Evolutionary conservation across 768 basidiomycete genomes (phyloP).

Genomic region (Amanita muscaria): DNA sequence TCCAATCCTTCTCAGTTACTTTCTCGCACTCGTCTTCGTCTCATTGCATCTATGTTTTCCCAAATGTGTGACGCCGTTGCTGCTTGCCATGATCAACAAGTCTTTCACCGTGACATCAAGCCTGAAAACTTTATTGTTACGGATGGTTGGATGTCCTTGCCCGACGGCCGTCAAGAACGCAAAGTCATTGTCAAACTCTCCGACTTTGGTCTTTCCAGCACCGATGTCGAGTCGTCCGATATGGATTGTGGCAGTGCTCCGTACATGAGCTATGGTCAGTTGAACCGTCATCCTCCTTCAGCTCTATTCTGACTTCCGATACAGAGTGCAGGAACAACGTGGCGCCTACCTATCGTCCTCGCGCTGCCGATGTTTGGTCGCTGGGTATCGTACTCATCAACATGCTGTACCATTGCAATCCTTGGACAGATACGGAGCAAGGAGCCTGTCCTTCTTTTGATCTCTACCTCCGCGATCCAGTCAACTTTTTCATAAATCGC

Average conservation of each 20-base stretch:
- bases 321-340: slow-evolving; percentile 97
- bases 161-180: slow-evolving; percentile 57
- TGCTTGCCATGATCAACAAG: slow-evolving; percentile 82
- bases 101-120: slow-evolving; percentile 98
- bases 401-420: slow-evolving; percentile 98
- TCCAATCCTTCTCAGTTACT: slow-evolving; percentile 74
- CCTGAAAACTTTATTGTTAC: slow-evolving; percentile 98
- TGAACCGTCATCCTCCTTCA: slow-evolving; percentile 4
- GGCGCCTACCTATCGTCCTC: slow-evolving; percentile 88
- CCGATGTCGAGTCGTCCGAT: slow-evolving; percentile 81
- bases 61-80: slow-evolving; percentile 99
- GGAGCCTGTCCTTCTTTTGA: slow-evolving; percentile 78
- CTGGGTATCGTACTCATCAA: slow-evolving; percentile 98
- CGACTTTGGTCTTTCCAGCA: slow-evolving; percentile 94
- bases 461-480: slow-evolving; percentile 67
- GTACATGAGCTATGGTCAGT: slow-evolving; percentile 94
- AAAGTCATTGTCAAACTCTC: slow-evolving; percentile 94
- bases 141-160: slow-evolving; percentile 54
- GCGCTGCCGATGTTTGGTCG: slow-evolving; percentile 97
- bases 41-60: slow-evolving; percentile 94
- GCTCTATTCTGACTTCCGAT: slow-evolving; percentile 13
- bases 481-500: slow-evolving; percentile 80
- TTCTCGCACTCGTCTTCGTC: slow-evolving; percentile 76
- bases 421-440: slow-evolving; percentile 91
- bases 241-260: slow-evolving; percentile 99